These are phyloP conservation scores for Hypomontagnella submonticulosa DNA, from an alignment of 495 filamentous ascomycete genomes.

Conservation along the genomic window DNA sequence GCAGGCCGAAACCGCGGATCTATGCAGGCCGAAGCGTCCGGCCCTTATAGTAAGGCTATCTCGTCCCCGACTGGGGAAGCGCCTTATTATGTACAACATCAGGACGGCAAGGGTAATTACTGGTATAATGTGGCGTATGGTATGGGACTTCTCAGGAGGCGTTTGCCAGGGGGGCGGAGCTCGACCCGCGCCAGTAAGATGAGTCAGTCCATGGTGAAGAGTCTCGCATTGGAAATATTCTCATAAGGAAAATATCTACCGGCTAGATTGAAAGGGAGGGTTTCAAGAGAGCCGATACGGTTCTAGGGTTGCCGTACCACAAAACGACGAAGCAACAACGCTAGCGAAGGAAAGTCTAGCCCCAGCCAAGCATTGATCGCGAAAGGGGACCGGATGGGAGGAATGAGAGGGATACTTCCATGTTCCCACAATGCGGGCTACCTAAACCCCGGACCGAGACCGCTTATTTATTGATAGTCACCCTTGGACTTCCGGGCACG, in stretches of 20 bases:
- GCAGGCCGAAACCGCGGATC: conserved; percentile 21
- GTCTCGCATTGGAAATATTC: conserved; percentile 6
- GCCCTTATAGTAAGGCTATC: not conserved
- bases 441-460: conserved; percentile 33
- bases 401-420: conserved; percentile 1
- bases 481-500: conserved; percentile 1
- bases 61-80: not conserved
- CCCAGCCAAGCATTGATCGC: not conserved
- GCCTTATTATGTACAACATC: not conserved
- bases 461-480: not conserved
- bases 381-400: not conserved
- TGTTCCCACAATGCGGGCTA: conserved; percentile 14
- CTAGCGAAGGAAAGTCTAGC: conserved; percentile 6
- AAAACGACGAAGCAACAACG: not conserved
- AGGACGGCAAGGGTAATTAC: conserved; percentile 7
- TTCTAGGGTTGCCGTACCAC: conserved; percentile 5
- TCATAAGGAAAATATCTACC: not conserved
- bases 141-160: conserved; percentile 7
- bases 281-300: conserved; percentile 5
- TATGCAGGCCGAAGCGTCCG: conserved; percentile 19
- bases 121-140: not conserved
- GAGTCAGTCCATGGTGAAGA: conserved; percentile 1
- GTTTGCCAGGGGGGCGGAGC: conserved; percentile 8
- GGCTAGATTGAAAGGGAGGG: not conserved
- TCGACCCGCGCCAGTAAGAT: conserved; percentile 3